Percentiles rank a stretch among this genome's conserved stretches.
phyloP scores from a whole-genome alignment of 1,284 basidiomycete species.

The Leccinum angustisporum region DNA sequence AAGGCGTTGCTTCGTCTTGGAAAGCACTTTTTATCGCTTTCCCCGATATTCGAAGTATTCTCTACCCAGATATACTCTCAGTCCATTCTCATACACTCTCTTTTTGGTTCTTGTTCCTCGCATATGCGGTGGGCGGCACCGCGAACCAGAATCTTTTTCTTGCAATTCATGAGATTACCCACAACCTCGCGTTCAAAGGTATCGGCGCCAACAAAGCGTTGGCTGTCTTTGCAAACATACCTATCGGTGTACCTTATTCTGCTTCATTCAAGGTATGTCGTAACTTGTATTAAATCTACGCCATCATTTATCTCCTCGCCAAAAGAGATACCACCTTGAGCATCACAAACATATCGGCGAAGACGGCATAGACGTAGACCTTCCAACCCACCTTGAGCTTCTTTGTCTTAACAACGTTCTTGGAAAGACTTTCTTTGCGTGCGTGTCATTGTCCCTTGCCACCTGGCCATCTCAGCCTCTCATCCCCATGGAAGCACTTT shows the following conservation, averaged over 20 bases:
- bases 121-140: conserved; percentile 90
- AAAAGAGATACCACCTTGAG: conserved; percentile 86
- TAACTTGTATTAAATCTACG: neutral
- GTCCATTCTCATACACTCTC: conserved; percentile 84
- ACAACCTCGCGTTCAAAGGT: conserved; percentile 91
- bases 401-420: conserved; percentile 91
- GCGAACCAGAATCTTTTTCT: conserved; percentile 97
- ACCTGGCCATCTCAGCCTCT: neutral
- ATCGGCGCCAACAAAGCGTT: conserved; percentile 84
- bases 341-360: conserved; percentile 96
- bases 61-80: conserved; percentile 97
- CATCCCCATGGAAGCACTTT: conserved; percentile 66
- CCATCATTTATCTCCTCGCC: conserved; percentile 1
- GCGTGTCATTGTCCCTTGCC: conserved; percentile 27
- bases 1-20: conserved; percentile 90
- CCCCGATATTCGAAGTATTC: conserved; percentile 96
- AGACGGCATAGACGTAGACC: conserved; percentile 93
- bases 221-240: conserved; percentile 89
- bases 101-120: conserved; percentile 70
- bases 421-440: conserved; percentile 98
- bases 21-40: conserved; percentile 93
- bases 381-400: conserved; percentile 87
- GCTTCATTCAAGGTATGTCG: conserved; percentile 87
- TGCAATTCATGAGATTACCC: conserved; percentile 98
- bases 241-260: conserved; percentile 93